Conservation (phyloP, 2,329 filamentous ascomycete species). For the Phyllosticta citriasiana region DNA sequence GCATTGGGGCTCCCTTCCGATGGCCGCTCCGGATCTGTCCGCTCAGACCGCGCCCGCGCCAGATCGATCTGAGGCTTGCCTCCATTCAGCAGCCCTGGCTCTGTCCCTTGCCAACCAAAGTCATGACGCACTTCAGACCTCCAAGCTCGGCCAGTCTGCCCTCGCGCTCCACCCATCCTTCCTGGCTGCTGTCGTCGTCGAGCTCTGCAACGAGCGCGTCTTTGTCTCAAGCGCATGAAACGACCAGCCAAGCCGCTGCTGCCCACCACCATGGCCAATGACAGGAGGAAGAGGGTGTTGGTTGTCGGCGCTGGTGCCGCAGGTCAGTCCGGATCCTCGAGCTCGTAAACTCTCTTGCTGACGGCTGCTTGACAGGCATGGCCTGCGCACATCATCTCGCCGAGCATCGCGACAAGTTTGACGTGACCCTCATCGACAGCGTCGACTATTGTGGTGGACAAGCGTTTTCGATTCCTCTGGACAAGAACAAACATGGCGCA, state of each 20-base stretch:
- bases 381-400: conserved; percentile 58
- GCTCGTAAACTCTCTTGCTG: conserved; percentile 10
- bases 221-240: not conserved
- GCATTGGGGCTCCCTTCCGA: not conserved
- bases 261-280: conserved; percentile 3
- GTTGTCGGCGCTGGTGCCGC: conserved; percentile 32
- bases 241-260: not conserved
- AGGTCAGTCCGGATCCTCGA: conserved; percentile 15
- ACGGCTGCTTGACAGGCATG: conserved; percentile 34
- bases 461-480: conserved; percentile 47
- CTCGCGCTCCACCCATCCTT: not conserved
- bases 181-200: not conserved
- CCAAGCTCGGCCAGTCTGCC: not conserved
- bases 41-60: not conserved
- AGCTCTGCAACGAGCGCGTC: not conserved
- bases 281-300: conserved; percentile 26
- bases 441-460: conserved; percentile 51
- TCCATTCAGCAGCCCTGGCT: not conserved
- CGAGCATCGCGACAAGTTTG: conserved; percentile 55
- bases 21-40: not conserved
- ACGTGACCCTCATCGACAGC: conserved; percentile 49
- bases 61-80: conserved; percentile 5
- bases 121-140: conserved; percentile 5
- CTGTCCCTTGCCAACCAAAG: conserved; percentile 1
- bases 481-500: conserved; percentile 47